Conservation (phyloP, 2,329 filamentous ascomycete genomes). For the Herpotrichia juniperi region DNA sequence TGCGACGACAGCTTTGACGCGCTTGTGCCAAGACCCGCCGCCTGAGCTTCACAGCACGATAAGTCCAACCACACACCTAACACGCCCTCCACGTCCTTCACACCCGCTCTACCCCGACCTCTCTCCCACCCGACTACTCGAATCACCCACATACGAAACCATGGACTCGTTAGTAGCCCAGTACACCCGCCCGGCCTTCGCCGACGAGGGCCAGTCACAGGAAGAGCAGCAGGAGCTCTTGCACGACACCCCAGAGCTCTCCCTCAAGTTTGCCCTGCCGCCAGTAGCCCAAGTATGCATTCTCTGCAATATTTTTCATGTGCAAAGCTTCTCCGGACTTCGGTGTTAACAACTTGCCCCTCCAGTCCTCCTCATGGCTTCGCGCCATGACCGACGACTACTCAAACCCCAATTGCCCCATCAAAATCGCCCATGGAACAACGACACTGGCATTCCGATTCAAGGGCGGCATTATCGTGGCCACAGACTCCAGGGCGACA, state of each 20-base stretch:
- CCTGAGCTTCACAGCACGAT: conserved; percentile 3
- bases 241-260: conserved; percentile 75
- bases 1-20: conserved; percentile 10
- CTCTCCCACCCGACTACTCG: conserved; percentile 5
- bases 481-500: conserved; percentile 95
- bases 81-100: conserved; percentile 15
- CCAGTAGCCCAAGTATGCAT: conserved; percentile 81
- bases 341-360: conserved; percentile 6
- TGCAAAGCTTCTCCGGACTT: conserved; percentile 4
- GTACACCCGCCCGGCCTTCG: conserved; percentile 81
- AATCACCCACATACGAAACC: conserved; percentile 14
- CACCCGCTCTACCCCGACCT: conserved; percentile 9
- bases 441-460: conserved; percentile 98
- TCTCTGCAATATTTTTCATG: not conserved
- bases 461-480: conserved; percentile 97
- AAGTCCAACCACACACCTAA: conserved; percentile 1
- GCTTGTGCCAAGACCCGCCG: conserved; percentile 2
- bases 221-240: conserved; percentile 74
- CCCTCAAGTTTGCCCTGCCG: conserved; percentile 93
- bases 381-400: conserved; percentile 97
- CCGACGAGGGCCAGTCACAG: conserved; percentile 74
- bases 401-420: conserved; percentile 94
- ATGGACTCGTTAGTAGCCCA: conserved; percentile 95
- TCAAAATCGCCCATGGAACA: conserved; percentile 99
- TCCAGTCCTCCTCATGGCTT: conserved; percentile 90